Evolutionary conservation across 2,329 filamentous ascomycete species (phyloP).

Genomic region (Dryadomyces quercus-mongolicae): DNA sequence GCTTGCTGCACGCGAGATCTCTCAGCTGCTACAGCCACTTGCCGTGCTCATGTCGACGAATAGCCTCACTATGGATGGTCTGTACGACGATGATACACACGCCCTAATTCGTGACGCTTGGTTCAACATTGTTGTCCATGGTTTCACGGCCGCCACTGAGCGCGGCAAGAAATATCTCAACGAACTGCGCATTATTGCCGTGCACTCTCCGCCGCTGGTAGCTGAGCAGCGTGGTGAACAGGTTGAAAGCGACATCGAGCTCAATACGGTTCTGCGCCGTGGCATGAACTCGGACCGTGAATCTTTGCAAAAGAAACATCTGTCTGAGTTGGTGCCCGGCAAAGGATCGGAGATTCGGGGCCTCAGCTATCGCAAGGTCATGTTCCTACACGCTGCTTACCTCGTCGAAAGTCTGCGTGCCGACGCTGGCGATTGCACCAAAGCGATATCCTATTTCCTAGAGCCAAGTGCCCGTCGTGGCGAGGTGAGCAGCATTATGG

Average conservation of each 20-base stretch:
- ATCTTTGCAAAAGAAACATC: constrained; percentile 64
- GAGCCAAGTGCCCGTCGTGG: constrained; percentile 68
- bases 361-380: constrained; percentile 78
- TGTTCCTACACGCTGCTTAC: constrained; percentile 85
- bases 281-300: constrained; percentile 73
- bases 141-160: constrained; percentile 65
- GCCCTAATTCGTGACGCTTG: constrained; percentile 78
- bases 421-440: constrained; percentile 78
- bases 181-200: constrained; percentile 73
- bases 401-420: constrained; percentile 82
- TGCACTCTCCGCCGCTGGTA: constrained; percentile 77
- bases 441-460: constrained; percentile 84
- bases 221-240: constrained; percentile 81
- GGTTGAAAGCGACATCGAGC: constrained; percentile 89
- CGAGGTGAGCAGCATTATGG: constrained; percentile 53
- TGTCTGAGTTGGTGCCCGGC: constrained; percentile 61
- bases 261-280: constrained; percentile 84
- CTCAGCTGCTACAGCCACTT: constrained; percentile 76
- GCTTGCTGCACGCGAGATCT: constrained; percentile 75
- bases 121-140: constrained; percentile 96
- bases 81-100: constrained; percentile 55
- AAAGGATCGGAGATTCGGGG: constrained; percentile 68
- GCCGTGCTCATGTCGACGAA: constrained; percentile 67
- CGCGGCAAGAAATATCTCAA: constrained; percentile 60
- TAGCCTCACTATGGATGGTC: constrained; percentile 36